Percentiles rank a stretch among this genome's conserved stretches.
Evolutionary conservation across 805 yeast species (phyloP).

Genomic region (Metschnikowia colocasiae): DNA sequence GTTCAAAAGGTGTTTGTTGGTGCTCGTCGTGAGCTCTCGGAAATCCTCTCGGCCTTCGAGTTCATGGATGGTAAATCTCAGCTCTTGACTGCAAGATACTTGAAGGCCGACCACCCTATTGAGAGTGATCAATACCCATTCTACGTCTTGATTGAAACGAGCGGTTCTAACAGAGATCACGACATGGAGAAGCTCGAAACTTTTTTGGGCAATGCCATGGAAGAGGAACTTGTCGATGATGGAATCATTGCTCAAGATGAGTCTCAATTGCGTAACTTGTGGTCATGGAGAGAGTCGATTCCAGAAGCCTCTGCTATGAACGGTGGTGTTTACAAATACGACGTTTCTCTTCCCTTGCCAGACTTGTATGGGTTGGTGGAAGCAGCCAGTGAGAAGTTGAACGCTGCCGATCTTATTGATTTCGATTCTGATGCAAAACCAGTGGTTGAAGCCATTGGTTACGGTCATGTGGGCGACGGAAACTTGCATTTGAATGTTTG

Average conservation of each 20-base stretch:
- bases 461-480: slow-evolving; percentile 99
- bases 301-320: slow-evolving; percentile 82
- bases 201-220: slow-evolving; percentile 83
- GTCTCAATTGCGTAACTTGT: slow-evolving; percentile 72
- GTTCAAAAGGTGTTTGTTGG: slow-evolving; percentile 77
- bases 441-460: slow-evolving; percentile 86
- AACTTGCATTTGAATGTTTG: slow-evolving; percentile 92
- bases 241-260: slow-evolving; percentile 97
- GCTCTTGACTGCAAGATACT: slow-evolving; percentile 56
- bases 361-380: slow-evolving; percentile 80
- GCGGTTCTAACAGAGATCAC: slow-evolving; percentile 93
- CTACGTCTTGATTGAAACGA: slow-evolving; percentile 87
- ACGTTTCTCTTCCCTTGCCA: slow-evolving; percentile 83
- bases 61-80: slow-evolving; percentile 82
- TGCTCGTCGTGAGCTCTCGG: slow-evolving; percentile 76
- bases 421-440: slow-evolving; percentile 62
- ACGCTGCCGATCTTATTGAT: slow-evolving; percentile 55
- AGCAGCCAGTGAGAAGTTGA: slow-evolving; percentile 63
- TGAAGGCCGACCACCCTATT: slow-evolving; percentile 68
- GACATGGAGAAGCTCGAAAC: slow-evolving; percentile 86
- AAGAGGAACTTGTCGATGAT: slow-evolving; percentile 76
- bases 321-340: slow-evolving; percentile 97
- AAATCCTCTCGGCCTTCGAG: slow-evolving; percentile 88
- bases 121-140: slow-evolving; percentile 77
- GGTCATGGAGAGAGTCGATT: slow-evolving; percentile 95